phyloP scores from a whole-genome alignment of 257 asterid genomes.

The Solanum chiquidenum region DNA sequence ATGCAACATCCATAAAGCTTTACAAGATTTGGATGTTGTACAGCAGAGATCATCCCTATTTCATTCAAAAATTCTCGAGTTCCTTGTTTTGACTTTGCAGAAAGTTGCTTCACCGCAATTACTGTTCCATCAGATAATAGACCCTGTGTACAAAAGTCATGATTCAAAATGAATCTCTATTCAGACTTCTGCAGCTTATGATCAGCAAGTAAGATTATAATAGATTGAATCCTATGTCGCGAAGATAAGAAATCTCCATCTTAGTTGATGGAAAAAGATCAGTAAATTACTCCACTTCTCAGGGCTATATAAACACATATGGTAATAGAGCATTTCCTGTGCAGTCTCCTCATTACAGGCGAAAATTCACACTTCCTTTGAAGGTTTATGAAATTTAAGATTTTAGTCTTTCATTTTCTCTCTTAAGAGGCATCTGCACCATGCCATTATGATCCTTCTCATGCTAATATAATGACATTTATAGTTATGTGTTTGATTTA shows the following conservation, averaged over 20 bases:
- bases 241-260: background rate
- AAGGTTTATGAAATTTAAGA: background rate
- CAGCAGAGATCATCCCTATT: constrained; percentile 82
- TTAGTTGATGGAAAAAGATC: background rate
- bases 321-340: background rate
- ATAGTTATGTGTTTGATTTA: background rate
- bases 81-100: constrained; percentile 87
- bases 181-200: background rate
- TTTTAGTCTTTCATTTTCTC: background rate
- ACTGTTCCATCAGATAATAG: constrained; percentile 66
- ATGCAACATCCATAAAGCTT: constrained; percentile 85
- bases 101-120: constrained; percentile 89
- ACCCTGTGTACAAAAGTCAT: constrained; percentile 32
- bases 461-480: background rate
- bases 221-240: background rate
- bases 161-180: background rate
- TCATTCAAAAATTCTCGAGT: constrained; percentile 79
- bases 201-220: background rate
- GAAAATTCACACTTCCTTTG: background rate
- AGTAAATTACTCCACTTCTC: background rate
- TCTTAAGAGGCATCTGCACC: background rate
- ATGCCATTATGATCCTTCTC: background rate
- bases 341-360: background rate
- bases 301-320: background rate
- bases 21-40: constrained; percentile 77